These are phyloP conservation scores for Pyrus hybrid DNA, from an alignment of 331 rosid species.

Conservation along the genomic window DNA sequence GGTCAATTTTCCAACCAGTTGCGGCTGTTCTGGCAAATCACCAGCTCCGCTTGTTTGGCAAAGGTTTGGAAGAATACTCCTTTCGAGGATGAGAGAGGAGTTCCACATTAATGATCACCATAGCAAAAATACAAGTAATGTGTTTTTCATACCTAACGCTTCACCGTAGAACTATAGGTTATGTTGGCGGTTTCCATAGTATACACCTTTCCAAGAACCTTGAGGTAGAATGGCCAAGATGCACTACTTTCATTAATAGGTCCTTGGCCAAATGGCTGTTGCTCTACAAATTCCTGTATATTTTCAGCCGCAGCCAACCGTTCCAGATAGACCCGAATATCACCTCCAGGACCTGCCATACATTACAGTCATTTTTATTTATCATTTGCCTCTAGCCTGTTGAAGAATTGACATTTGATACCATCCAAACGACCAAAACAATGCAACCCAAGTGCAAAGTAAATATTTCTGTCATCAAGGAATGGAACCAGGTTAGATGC, in stretches of 20 bases:
- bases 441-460: neutral
- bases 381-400: neutral
- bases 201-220: conserved; percentile 14
- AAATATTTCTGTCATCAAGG: neutral
- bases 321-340: conserved; percentile 36
- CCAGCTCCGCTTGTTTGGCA: conserved; percentile 5
- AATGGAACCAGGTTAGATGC: neutral
- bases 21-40: neutral
- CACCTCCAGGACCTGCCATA: conserved; percentile 36
- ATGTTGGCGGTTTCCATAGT: conserved; percentile 13
- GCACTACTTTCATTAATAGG: conserved; percentile 24
- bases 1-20: neutral
- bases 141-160: neutral
- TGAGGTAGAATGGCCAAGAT: conserved; percentile 39
- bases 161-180: neutral
- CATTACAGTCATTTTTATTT: neutral
- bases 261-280: conserved; percentile 38
- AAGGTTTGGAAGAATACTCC: conserved; percentile 8
- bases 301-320: conserved; percentile 33
- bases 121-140: neutral
- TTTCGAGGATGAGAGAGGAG: neutral
- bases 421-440: neutral
- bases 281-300: conserved; percentile 27
- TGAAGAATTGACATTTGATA: neutral
- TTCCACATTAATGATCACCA: neutral